Base-by-base conservation (phyloP, 2,329 filamentous ascomycete genomes). In the Colletotrichum scovillei region DNA sequence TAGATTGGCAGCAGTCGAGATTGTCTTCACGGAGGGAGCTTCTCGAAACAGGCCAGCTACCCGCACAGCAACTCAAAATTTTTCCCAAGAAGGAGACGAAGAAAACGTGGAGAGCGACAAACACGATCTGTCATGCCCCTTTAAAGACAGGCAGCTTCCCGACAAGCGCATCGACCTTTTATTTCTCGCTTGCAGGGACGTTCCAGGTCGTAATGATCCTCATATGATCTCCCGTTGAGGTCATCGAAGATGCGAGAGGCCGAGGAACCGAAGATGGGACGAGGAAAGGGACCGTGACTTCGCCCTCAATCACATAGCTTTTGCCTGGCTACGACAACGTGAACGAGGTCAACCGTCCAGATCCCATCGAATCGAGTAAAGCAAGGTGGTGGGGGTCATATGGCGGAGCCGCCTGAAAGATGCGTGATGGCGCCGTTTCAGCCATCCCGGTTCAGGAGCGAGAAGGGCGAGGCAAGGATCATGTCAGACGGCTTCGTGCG, bases 361-460 rank as follows among this genome's bases (percentile, higher is more conserved):
- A 35, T 35, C 0, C 32, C 32, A 35, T 35, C 12, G 24, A 30
- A 52, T 19, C n/a, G 14, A 30, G 32, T 19, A 65, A 16, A 42
- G 26, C 28, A 32, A 42, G 24, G 35, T 32, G 63, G 68, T 67
- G 69, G 49, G 64, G 57, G 4, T n/a, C 6, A 22, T n/a, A 63
- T 26, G 53, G 59, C 66, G 59, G 66, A 72, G 70, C 70, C 70
- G 70, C 70, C 70, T 69, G 66, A 65, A 64, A 69, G 59, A 69
- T 72, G 70, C 66, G 66, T 72, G 70, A 24, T 69, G 66, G 59
- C 42, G 60, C 66, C 66, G 70, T 73, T 73, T 73, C 70, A 73
- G 66, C 55, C n/a, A 72, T 12, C 70, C 70, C 55, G 28, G 66
- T 63, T 46, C 56, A 62, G 66, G 60, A 69, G 66, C 53, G 32